Evolutionary conservation across 306 rosid species (phyloP).

Genomic region (Carpinus fangiana): DNA sequence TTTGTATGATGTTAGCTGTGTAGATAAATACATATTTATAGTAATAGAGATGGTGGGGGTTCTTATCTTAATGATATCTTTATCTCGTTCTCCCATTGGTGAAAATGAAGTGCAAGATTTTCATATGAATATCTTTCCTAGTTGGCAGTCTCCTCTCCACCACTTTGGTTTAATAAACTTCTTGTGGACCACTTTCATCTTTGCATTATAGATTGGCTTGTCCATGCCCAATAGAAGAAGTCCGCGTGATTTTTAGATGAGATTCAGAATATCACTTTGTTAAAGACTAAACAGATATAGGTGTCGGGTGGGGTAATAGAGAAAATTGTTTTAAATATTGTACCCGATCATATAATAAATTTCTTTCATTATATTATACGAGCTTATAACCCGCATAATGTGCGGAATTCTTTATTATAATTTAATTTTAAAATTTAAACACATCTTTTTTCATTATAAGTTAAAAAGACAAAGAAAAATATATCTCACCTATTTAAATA

Average conservation of each 20-base stretch:
- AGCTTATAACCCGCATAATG: too few relatives aligned
- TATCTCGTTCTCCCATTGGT: constrained; percentile 29
- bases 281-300: not conserved
- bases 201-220: not conserved
- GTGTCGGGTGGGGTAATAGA: too few relatives aligned
- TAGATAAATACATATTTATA: not conserved
- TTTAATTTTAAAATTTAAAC: too few relatives aligned
- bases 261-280: not conserved
- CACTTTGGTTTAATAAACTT: not conserved
- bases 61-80: constrained; percentile 29
- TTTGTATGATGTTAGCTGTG: not conserved
- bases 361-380: too few relatives aligned
- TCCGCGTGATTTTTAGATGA: not conserved
- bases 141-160: not conserved
- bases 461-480: too few relatives aligned
- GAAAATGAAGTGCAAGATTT: constrained; percentile 19
- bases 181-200: not conserved
- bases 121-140: constrained; percentile 2
- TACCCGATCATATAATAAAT: too few relatives aligned
- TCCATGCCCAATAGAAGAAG: not conserved
- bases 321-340: too few relatives aligned
- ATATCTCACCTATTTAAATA: too few relatives aligned
- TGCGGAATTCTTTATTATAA: too few relatives aligned
- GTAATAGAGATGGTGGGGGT: not conserved
- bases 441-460: too few relatives aligned